These are phyloP conservation scores for Ogataea corticis DNA, from an alignment of 805 yeast genomes.

Conservation along the genomic window DNA sequence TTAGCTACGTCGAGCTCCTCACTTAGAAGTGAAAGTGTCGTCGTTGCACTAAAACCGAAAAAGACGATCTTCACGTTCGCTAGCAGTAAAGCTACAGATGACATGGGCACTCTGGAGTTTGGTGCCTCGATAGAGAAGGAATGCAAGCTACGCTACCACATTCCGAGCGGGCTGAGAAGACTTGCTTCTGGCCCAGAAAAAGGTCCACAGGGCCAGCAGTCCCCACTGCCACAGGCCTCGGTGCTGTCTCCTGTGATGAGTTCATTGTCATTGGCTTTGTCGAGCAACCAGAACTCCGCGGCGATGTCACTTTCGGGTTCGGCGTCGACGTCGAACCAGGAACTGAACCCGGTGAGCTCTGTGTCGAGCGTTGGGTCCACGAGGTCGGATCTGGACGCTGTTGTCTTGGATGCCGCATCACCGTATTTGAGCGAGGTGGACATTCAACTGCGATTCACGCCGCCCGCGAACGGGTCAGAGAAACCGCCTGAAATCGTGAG, in stretches of 20 bases:
- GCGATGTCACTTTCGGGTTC: not conserved
- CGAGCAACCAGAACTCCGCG: not conserved
- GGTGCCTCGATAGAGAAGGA: conserved; percentile 7
- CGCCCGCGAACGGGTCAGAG: conserved; percentile 3
- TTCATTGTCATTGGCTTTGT: not conserved
- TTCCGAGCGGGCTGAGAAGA: conserved; percentile 22
- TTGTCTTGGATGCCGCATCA: conserved; percentile 7
- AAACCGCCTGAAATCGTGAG: conserved; percentile 19
- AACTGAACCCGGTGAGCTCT: conserved; percentile 13
- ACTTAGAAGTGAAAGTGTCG: not conserved
- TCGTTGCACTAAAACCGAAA: conserved; percentile 15
- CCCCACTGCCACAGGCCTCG: conserved; percentile 7
- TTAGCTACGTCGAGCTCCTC: not conserved
- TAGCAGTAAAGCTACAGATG: conserved; percentile 15
- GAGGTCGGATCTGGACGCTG: conserved; percentile 5
- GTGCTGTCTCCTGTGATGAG: conserved; percentile 12
- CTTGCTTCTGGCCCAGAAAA: conserved; percentile 9
- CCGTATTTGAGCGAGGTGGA: conserved; percentile 20
- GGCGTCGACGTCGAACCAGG: conserved; percentile 2
- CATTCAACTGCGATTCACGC: conserved; percentile 13
- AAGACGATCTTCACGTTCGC: conserved; percentile 21
- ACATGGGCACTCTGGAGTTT: conserved; percentile 12
- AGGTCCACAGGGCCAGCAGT: conserved; percentile 8
- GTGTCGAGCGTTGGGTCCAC: conserved; percentile 10
- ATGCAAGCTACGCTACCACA: conserved; percentile 16